phyloP scores from a whole-genome alignment of 306 rosid genomes.

The Quercus robur region DNA sequence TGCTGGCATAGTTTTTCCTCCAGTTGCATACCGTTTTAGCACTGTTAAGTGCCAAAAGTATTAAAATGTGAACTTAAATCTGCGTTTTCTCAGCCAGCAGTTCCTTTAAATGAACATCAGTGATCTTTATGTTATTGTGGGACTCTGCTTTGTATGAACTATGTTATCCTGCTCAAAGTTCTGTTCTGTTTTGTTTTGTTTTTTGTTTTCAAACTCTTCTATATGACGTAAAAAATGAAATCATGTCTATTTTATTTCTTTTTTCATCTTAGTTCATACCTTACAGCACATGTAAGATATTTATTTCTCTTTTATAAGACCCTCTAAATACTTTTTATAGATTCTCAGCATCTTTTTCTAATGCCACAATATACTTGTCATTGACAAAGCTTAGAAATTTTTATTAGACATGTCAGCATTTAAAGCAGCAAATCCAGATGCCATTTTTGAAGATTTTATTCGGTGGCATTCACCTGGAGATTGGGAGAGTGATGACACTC shows the following conservation, averaged over 20 bases:
- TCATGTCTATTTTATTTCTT: background rate
- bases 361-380: slow-evolving; percentile 14
- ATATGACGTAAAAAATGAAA: background rate
- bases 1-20: no score
- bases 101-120: background rate
- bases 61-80: background rate
- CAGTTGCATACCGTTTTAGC: background rate
- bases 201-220: background rate
- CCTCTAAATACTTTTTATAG: slow-evolving; percentile 7
- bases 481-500: slow-evolving; percentile 62
- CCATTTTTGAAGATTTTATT: slow-evolving; percentile 91
- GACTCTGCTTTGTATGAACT: background rate
- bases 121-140: background rate
- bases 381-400: slow-evolving; percentile 31
- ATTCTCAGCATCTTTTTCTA: slow-evolving; percentile 13
- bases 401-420: slow-evolving; percentile 91
- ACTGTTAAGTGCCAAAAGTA: background rate
- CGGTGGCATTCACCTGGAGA: slow-evolving; percentile 99
- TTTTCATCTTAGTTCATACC: background rate
- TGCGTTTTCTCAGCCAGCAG: background rate
- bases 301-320: background rate
- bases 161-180: background rate
- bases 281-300: background rate
- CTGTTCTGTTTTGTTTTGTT: background rate
- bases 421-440: slow-evolving; percentile 95